These are phyloP conservation scores for Colletotrichum tanaceti DNA, from an alignment of 2,329 filamentous ascomycete species.

Conservation along the genomic window DNA sequence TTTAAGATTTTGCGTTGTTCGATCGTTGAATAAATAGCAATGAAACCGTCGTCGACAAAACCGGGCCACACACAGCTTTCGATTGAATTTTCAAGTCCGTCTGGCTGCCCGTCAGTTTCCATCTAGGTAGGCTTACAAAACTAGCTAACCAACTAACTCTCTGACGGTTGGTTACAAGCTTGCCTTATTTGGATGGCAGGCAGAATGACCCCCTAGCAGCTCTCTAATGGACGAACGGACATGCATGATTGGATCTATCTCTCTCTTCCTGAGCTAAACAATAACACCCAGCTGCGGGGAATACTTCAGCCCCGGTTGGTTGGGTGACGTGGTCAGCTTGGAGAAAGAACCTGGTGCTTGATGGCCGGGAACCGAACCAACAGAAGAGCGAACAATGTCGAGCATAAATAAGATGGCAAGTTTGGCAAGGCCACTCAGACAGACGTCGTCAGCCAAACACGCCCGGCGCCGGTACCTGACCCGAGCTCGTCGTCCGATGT, in stretches of 20 bases:
- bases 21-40: no score
- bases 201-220: no score
- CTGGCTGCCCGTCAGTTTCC: not conserved
- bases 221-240: no score
- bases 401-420: not conserved
- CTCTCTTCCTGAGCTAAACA: not conserved
- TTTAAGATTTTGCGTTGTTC: not conserved
- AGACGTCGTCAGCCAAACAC: not conserved
- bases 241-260: not conserved
- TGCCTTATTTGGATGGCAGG: no score
- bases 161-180: not conserved
- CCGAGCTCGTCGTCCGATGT: slow-evolving; percentile 5
- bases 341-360: no score
- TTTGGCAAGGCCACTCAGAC: not conserved
- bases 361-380: no score
- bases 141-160: no score
- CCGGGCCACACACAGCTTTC: no score
- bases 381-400: not conserved
- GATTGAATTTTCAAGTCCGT: not conserved
- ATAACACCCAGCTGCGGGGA: no score
- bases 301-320: no score
- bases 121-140: no score
- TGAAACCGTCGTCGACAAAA: not conserved
- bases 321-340: no score
- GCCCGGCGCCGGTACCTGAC: not conserved